Conservation (phyloP, 2,329 filamentous ascomycete genomes). For the Cladophialophora bantiana region DNA sequence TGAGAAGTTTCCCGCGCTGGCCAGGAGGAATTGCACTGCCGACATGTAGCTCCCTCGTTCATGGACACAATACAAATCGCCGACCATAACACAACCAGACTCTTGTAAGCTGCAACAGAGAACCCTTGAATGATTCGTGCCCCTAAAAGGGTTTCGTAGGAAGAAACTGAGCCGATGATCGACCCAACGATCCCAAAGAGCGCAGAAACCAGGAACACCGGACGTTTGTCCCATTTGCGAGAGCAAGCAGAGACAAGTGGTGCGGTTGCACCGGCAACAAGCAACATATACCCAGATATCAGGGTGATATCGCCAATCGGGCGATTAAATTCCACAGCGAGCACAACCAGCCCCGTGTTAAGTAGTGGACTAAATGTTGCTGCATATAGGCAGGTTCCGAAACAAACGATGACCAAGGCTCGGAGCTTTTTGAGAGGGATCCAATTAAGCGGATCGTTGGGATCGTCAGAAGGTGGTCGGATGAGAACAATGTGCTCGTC, state of each 20-base stretch:
- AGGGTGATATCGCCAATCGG: constrained; percentile 9
- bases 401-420: background rate
- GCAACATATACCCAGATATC: constrained; percentile 15
- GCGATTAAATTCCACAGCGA: background rate
- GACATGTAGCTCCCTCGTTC: constrained; percentile 44
- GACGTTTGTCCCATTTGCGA: constrained; percentile 52
- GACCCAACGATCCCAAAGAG: constrained; percentile 46
- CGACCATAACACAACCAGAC: constrained; percentile 50
- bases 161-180: constrained; percentile 47
- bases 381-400: background rate
- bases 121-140: constrained; percentile 53
- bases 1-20: constrained; percentile 47
- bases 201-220: constrained; percentile 49
- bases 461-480: constrained; percentile 40
- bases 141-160: constrained; percentile 49
- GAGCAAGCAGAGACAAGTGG: constrained; percentile 48
- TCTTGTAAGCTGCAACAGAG: constrained; percentile 50
- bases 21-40: constrained; percentile 50
- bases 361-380: constrained; percentile 13
- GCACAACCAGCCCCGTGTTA: background rate
- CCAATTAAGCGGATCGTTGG: constrained; percentile 43
- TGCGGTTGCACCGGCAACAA: constrained; percentile 46
- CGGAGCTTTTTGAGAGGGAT: constrained; percentile 15
- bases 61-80: constrained; percentile 50
- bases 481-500: constrained; percentile 34